Conservation (phyloP, 768 basidiomycete genomes). For the Collybia sp. region DNA sequence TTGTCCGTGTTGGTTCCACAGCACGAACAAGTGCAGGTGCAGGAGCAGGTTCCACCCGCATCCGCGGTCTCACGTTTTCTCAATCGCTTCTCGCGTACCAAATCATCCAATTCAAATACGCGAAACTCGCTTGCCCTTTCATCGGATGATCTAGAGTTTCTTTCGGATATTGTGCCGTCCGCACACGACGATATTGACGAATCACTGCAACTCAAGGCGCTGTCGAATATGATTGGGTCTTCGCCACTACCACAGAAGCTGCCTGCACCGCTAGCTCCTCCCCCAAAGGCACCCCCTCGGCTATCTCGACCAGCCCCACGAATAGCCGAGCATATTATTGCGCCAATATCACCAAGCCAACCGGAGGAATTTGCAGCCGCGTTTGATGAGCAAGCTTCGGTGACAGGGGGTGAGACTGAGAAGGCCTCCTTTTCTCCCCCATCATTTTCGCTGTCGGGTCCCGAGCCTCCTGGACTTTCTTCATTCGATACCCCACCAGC, state of each 20-base stretch:
- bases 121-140: conserved; percentile 67
- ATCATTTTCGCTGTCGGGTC: no score
- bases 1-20: conserved; percentile 10
- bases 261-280: conserved; percentile 42
- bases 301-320: background rate
- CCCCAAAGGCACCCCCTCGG: conserved; percentile 20
- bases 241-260: conserved; percentile 36
- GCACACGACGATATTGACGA: conserved; percentile 36
- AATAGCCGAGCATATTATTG: background rate
- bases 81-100: conserved; percentile 61
- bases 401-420: no score
- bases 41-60: conserved; percentile 27
- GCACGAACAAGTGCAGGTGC: conserved; percentile 10
- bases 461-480: background rate
- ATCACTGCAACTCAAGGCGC: conserved; percentile 25
- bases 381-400: no score
- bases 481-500: background rate
- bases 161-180: conserved; percentile 65
- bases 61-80: conserved; percentile 85
- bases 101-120: conserved; percentile 26
- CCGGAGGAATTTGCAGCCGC: background rate
- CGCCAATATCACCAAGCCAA: conserved; percentile 8
- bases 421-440: conserved; percentile 6
- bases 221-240: conserved; percentile 38
- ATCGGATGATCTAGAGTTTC: conserved; percentile 76